Percentiles rank a stretch among this genome's conserved stretches.
Conservation (phyloP, 2,329 filamentous ascomycete genomes). For the Colletotrichum caudatum region DNA sequence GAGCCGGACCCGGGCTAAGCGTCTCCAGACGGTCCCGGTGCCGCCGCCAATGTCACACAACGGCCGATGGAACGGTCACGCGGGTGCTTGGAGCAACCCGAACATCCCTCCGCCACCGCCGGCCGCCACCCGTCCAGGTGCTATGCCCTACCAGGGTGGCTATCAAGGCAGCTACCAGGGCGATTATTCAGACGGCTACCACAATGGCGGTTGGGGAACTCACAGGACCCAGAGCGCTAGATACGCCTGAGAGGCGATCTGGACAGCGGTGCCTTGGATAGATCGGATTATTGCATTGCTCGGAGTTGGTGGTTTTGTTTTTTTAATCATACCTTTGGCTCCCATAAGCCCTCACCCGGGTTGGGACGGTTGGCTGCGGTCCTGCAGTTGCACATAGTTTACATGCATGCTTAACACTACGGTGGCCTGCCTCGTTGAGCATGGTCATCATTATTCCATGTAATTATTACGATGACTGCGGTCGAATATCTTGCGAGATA, state of each 20-base stretch:
- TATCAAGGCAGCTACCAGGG: slow-evolving; percentile 12
- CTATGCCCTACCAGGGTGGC: slow-evolving; percentile 15
- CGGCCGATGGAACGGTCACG: slow-evolving; percentile 42
- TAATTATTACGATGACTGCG: slow-evolving; percentile 34
- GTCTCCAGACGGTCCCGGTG: slow-evolving; percentile 43
- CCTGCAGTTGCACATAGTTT: slow-evolving; percentile 14
- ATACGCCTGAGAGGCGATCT: slow-evolving; percentile 42
- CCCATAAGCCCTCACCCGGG: slow-evolving; percentile 5
- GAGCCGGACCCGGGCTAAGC: slow-evolving; percentile 42
- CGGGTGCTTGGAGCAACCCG: slow-evolving; percentile 34
- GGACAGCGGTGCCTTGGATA: neutral
- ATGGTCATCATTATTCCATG: slow-evolving; percentile 7
- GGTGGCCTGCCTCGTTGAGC: neutral
- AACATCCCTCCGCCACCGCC: slow-evolving; percentile 36
- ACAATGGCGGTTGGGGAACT: slow-evolving; percentile 30
- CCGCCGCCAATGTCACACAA: slow-evolving; percentile 40
- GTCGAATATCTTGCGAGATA: slow-evolving; percentile 24
- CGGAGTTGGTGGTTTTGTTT: slow-evolving; percentile 38
- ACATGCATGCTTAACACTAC: slow-evolving; percentile 9
- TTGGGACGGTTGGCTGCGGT: slow-evolving; percentile 10
- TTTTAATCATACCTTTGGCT: slow-evolving; percentile 6
- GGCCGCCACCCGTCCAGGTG: slow-evolving; percentile 27
- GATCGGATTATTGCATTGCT: slow-evolving; percentile 39
- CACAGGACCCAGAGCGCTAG: slow-evolving; percentile 42
- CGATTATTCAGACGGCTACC: slow-evolving; percentile 3